These are phyloP conservation scores for Monilinia polystroma DNA, from an alignment of 2,329 filamentous ascomycete genomes.

Conservation along the genomic window DNA sequence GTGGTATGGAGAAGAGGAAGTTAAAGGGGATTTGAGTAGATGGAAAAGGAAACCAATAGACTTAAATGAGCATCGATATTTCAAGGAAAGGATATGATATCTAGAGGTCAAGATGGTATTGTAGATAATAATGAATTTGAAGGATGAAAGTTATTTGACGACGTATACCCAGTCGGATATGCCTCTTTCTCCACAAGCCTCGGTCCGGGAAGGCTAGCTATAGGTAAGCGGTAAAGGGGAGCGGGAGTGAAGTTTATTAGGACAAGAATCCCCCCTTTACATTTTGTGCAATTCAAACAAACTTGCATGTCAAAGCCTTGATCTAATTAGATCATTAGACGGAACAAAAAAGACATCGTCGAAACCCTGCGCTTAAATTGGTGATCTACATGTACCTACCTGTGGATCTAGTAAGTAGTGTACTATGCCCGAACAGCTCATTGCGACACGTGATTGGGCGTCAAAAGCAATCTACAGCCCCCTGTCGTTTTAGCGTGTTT, in stretches of 20 bases:
- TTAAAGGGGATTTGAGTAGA: too few relatives aligned
- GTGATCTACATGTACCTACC: too few relatives aligned
- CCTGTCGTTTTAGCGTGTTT: slow-evolving; percentile 17
- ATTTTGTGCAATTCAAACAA: background rate
- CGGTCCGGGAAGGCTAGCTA: background rate
- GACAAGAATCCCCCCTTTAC: background rate
- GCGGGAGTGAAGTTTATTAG: background rate
- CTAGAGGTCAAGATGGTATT: background rate
- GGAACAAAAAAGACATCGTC: too few relatives aligned
- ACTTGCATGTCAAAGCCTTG: too few relatives aligned
- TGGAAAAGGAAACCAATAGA: background rate
- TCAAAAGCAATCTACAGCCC: background rate
- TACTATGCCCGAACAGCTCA: too few relatives aligned
- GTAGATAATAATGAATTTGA: background rate
- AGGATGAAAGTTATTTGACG: background rate
- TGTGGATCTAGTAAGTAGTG: too few relatives aligned
- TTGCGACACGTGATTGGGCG: slow-evolving; percentile 9
- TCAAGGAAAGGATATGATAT: background rate
- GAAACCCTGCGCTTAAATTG: too few relatives aligned
- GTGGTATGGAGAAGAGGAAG: background rate
- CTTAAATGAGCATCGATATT: background rate
- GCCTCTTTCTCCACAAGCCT: slow-evolving; percentile 4
- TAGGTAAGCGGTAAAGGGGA: slow-evolving; percentile 10
- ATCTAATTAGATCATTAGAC: too few relatives aligned
- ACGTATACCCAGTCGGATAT: background rate